Evolutionary conservation across 495 filamentous ascomycete species (phyloP), one percentile per base, ranked within the genome.

Genomic region (Daldinia concentrica): DNA sequence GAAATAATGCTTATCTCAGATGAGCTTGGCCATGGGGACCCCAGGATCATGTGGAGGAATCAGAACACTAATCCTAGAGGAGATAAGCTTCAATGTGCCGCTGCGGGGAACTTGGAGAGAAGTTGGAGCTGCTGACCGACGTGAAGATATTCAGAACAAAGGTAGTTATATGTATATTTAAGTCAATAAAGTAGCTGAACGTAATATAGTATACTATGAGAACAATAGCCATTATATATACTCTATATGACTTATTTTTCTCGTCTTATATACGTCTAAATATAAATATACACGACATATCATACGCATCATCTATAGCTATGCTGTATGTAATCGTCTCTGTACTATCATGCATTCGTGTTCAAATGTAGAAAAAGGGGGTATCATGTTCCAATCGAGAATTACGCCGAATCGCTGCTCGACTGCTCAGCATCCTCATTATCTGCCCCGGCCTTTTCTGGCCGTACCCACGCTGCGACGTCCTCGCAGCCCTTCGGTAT

Each of bases 401-500:
- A 60, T 56, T 64, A 72, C 12, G 70, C 30, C 58, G 73, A 77
- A 59, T 77, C 70, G 36, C 79, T 82, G 59, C 77, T 79, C 52
- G 75, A 78, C 58, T 76, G 73, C 39, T 75, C 74, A 22, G 24
- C 72, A 30, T 64, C 69, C 8, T 56, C 66, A 7, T 65, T 36
- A 9, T 54, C 66, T 39, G 41, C 54, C 3, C n/a, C 50, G 32
- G 27, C 51, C 24, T 17, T 24, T 29, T 71, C 62, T 43, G 57
- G 72, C 3, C 75, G 69, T 61, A 62, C 45, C 80, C 81, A 84
- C n/a, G 66, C 62, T 6, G 39, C 51, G 26, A 84, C 80, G 24
- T 84, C 78, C 64, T 87, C 88, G 77, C 90, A 92, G 0, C 89
- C 92, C 45, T 77, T 81, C 0, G 93, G 93, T 5, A 86, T 78